phyloP scores from a whole-genome alignment of 2,329 filamentous ascomycete genomes.

The Trichophyton schoenleinii region DNA sequence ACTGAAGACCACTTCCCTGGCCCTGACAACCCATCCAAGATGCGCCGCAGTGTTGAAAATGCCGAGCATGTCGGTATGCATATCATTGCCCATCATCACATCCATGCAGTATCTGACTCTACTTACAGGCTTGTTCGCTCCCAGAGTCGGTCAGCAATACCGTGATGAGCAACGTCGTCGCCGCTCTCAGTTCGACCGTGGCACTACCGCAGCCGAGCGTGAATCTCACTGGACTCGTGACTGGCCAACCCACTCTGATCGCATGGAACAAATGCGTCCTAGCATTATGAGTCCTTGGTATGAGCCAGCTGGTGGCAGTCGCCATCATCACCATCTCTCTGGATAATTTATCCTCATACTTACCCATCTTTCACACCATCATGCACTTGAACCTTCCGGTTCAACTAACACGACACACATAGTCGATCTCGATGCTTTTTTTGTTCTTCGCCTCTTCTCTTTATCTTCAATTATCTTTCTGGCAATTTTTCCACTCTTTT shows the following conservation, averaged over 20 bases:
- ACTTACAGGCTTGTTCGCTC: slow-evolving; percentile 59
- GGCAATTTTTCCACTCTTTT: slow-evolving; percentile 6
- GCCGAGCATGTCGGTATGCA: slow-evolving; percentile 66
- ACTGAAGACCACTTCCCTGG: slow-evolving; percentile 62
- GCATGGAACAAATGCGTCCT: background rate
- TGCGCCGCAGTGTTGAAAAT: slow-evolving; percentile 77
- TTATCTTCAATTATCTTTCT: slow-evolving; percentile 5
- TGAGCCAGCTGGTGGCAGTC: slow-evolving; percentile 1
- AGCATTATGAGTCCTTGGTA: slow-evolving; percentile 7
- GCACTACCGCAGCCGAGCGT: slow-evolving; percentile 57
- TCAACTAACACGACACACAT: background rate
- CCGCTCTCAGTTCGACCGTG: slow-evolving; percentile 68
- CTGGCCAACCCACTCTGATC: slow-evolving; percentile 6
- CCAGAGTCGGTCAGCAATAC: slow-evolving; percentile 60
- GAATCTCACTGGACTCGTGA: slow-evolving; percentile 29
- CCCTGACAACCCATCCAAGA: slow-evolving; percentile 75
- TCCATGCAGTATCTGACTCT: background rate
- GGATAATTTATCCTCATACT: background rate
- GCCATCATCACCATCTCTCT: background rate
- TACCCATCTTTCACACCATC: background rate
- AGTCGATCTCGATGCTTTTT: slow-evolving; percentile 1
- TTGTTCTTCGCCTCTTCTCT: slow-evolving; percentile 5
- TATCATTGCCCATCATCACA: background rate
- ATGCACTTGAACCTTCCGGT: background rate
- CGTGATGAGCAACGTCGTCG: slow-evolving; percentile 64